Evolutionary conservation across 345 rosid genomes (phyloP).

Genomic region (Acer yangbiense): DNA sequence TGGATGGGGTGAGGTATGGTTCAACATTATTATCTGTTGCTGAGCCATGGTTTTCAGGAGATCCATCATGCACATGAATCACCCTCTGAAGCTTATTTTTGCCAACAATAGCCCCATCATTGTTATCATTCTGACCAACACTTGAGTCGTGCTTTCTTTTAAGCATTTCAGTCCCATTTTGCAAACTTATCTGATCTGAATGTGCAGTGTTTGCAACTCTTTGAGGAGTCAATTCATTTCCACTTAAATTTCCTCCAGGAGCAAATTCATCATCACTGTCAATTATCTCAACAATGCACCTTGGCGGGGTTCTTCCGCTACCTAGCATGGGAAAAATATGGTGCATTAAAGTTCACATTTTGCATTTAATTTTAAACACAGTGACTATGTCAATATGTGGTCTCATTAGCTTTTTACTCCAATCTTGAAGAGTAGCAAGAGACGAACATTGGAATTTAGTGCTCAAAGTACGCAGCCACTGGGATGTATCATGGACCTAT

Average conservation of each 20-base stretch:
- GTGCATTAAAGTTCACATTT: neutral
- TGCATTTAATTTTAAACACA: neutral
- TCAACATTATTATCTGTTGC: neutral
- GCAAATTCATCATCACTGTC: slow-evolving; percentile 40
- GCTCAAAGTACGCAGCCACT: too few relatives aligned
- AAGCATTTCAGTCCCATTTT: slow-evolving; percentile 8
- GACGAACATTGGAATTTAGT: too few relatives aligned
- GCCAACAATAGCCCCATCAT: neutral
- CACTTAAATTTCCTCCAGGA: slow-evolving; percentile 5
- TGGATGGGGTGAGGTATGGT: slow-evolving; percentile 3
- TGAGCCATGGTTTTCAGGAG: slow-evolving; percentile 6
- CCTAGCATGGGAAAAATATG: slow-evolving; percentile 18
- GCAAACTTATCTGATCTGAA: slow-evolving; percentile 5
- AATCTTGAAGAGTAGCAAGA: too few relatives aligned
- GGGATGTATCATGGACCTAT: too few relatives aligned
- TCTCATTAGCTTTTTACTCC: too few relatives aligned
- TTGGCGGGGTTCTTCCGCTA: slow-evolving; percentile 5
- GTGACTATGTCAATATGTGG: neutral
- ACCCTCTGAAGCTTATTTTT: slow-evolving; percentile 22
- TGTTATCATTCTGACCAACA: neutral
- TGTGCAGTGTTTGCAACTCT: neutral
- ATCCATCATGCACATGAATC: slow-evolving; percentile 10
- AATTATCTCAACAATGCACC: slow-evolving; percentile 25
- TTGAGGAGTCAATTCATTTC: neutral
- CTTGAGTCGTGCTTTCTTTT: slow-evolving; percentile 38